These are phyloP conservation scores for Termitomyces sp. DNA, from an alignment of 768 basidiomycete species.

Conservation along the genomic window DNA sequence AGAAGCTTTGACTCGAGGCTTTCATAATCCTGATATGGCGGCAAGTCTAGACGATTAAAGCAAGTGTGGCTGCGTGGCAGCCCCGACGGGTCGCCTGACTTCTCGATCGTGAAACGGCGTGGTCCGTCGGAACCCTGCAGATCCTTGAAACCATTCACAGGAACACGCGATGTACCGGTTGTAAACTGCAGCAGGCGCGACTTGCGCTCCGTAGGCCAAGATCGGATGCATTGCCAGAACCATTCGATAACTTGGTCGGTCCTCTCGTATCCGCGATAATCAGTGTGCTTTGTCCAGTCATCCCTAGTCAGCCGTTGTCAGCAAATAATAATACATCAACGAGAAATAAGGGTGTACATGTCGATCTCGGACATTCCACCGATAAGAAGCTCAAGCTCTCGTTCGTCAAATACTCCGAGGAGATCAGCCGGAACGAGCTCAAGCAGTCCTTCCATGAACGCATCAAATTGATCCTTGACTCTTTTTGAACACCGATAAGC, in stretches of 20 bases:
- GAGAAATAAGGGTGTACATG: conserved; percentile 46
- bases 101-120: conserved; percentile 91
- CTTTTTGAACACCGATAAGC: conserved; percentile 81
- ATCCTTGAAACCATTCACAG: conserved; percentile 94
- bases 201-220: conserved; percentile 89
- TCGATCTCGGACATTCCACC: conserved; percentile 94
- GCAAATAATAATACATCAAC: not conserved
- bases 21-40: conserved; percentile 86
- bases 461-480: conserved; percentile 79
- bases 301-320: conserved; percentile 42
- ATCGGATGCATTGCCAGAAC: conserved; percentile 93
- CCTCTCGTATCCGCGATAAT: conserved; percentile 86
- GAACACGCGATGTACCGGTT: conserved; percentile 79
- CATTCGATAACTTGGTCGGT: conserved; percentile 88
- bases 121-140: conserved; percentile 93
- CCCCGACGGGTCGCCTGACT: conserved; percentile 85
- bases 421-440: conserved; percentile 84
- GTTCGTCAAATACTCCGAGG: conserved; percentile 87
- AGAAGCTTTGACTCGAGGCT: conserved; percentile 83
- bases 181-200: conserved; percentile 86
- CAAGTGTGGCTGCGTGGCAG: conserved; percentile 92
- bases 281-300: conserved; percentile 93
- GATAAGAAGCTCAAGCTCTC: conserved; percentile 85
- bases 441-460: conserved; percentile 82
- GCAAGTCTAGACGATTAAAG: conserved; percentile 87